A percentile compares a stretch with the other conserved stretches of the same genome.
Evolutionary conservation across 2,329 filamentous ascomycete species (phyloP).

Genomic region (Rutstroemia sp.): DNA sequence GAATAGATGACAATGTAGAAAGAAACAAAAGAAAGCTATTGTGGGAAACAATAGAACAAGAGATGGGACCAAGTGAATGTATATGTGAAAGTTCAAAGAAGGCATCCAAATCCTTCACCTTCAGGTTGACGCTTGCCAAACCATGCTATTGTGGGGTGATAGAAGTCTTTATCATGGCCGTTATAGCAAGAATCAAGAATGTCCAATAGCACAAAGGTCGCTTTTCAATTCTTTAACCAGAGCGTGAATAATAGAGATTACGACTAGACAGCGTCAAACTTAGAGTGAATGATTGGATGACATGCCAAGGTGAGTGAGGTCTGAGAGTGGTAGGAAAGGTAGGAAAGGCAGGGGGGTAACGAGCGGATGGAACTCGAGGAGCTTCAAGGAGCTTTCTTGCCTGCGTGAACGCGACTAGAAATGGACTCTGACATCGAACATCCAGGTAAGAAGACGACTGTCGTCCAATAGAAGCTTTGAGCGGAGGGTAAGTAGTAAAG

Average conservation of each 20-base stretch:
- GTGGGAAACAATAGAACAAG: background rate
- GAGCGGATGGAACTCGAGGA: background rate
- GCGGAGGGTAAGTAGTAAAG: background rate
- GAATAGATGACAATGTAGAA: slow-evolving; percentile 12
- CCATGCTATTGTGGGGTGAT: slow-evolving; percentile 17
- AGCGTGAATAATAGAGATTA: background rate
- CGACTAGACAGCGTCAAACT: slow-evolving; percentile 1
- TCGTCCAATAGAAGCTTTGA: background rate
- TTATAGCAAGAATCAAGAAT: slow-evolving; percentile 6
- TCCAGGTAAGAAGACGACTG: background rate
- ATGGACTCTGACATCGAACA: slow-evolving; percentile 12
- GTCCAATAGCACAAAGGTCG: slow-evolving; percentile 1
- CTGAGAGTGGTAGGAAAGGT: background rate
- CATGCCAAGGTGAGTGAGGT: slow-evolving; percentile 2
- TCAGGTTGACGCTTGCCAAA: slow-evolving; percentile 1
- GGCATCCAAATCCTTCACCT: background rate
- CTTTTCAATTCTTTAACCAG: background rate
- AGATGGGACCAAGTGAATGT: slow-evolving; percentile 1
- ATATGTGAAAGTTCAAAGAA: slow-evolving; percentile 10
- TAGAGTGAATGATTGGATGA: slow-evolving; percentile 20
- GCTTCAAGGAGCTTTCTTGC: slow-evolving; percentile 5
- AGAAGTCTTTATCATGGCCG: slow-evolving; percentile 4
- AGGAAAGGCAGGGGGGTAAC: background rate
- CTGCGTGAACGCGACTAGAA: slow-evolving; percentile 8
- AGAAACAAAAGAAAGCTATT: slow-evolving; percentile 9